Evolutionary conservation across 345 rosid genomes (phyloP).

Genomic region (Rhizophora apiculata): DNA sequence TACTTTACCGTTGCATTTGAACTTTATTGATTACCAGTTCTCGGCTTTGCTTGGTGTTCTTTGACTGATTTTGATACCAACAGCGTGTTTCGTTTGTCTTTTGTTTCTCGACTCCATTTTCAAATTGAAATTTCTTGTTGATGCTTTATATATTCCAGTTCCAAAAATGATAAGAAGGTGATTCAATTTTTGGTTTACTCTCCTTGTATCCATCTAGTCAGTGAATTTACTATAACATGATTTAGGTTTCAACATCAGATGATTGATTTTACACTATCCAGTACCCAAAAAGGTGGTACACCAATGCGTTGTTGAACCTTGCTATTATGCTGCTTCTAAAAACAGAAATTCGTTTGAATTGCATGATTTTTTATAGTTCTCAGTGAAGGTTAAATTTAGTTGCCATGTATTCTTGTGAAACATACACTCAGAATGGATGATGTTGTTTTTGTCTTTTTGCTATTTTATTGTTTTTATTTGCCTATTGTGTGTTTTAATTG

Average conservation of each 20-base stretch:
- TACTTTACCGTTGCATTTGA: slow-evolving; percentile 18
- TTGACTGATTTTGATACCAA: background rate
- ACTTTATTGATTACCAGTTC: slow-evolving; percentile 12
- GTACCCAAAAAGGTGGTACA: background rate
- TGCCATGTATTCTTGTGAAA: too few species aligned
- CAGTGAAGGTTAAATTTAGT: too few species aligned
- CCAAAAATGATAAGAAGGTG: background rate
- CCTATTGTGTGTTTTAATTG: background rate
- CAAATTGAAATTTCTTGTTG: background rate
- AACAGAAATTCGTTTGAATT: too few species aligned
- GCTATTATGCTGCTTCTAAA: too few species aligned
- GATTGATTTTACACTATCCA: background rate
- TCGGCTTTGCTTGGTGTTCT: slow-evolving; percentile 2
- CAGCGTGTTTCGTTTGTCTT: background rate
- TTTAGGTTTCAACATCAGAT: background rate
- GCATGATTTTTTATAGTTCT: too few species aligned
- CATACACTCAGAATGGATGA: too few species aligned
- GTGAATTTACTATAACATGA: background rate
- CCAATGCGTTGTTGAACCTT: background rate
- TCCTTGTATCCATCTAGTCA: background rate
- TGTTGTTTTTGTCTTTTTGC: background rate
- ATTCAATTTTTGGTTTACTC: background rate
- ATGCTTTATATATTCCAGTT: background rate
- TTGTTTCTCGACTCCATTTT: background rate
- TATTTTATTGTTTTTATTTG: slow-evolving; percentile 4